phyloP scores from a whole-genome alignment of 2,329 filamentous ascomycete genomes.

The Fusarium sp. region DNA sequence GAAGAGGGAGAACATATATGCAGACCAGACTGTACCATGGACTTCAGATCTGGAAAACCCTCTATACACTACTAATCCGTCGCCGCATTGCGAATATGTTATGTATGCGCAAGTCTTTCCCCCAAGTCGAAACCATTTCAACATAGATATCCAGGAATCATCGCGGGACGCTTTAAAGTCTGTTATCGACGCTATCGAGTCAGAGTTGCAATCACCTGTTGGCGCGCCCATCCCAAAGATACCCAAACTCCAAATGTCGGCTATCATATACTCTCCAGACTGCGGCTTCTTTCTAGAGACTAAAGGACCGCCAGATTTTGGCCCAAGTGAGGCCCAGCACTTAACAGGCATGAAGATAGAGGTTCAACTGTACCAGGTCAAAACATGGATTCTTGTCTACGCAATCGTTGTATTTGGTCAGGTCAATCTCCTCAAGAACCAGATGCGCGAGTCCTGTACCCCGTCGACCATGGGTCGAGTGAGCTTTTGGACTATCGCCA shows the following conservation, averaged over 20 bases:
- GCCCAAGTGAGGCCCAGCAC: slow-evolving; percentile 62
- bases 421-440: slow-evolving; percentile 67
- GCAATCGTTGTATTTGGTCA: slow-evolving; percentile 68
- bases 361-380: slow-evolving; percentile 64
- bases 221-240: slow-evolving; percentile 65
- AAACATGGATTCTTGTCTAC: slow-evolving; percentile 66
- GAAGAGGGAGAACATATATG: slow-evolving; percentile 64
- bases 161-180: slow-evolving; percentile 40
- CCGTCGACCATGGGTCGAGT: slow-evolving; percentile 73
- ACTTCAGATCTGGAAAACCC: slow-evolving; percentile 71
- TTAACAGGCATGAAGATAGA: slow-evolving; percentile 70
- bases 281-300: slow-evolving; percentile 73
- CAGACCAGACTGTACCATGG: slow-evolving; percentile 77
- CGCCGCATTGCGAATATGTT: slow-evolving; percentile 87
- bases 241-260: slow-evolving; percentile 68
- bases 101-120: slow-evolving; percentile 83
- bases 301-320: slow-evolving; percentile 67
- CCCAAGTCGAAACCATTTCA: slow-evolving; percentile 51
- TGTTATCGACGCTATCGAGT: slow-evolving; percentile 65
- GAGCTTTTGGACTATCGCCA: slow-evolving; percentile 69
- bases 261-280: slow-evolving; percentile 73
- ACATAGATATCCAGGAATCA: slow-evolving; percentile 46
- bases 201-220: slow-evolving; percentile 68
- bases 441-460: slow-evolving; percentile 73
- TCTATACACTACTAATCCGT: slow-evolving; percentile 65